Evolutionary conservation across 768 basidiomycete genomes (phyloP), one percentile per base, ranked within the genome.

Genomic region (Lyophyllum atratum): DNA sequence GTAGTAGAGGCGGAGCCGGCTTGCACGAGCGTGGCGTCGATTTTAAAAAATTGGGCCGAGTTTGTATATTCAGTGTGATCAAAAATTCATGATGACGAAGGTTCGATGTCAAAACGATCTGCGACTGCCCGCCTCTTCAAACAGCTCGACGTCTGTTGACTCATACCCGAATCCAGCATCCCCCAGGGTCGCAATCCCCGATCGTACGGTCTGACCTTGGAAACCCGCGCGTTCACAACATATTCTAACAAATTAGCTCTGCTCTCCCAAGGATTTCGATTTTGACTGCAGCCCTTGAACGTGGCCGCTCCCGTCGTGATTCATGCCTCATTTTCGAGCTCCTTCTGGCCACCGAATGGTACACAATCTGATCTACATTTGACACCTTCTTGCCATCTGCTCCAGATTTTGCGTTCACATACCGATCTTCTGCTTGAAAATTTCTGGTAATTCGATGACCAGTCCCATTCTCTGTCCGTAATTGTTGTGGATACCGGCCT

Each of bases 221-320:
- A 55, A 58, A 58, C 55, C 52, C 37, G 52, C 37, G 19, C n/a
- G 48, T 29, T 50, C 48, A 37, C 29, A 37, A 37, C 34, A 37
- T 37, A 37, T 40, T n/a, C 39, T 39, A 40, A 40, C 39, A n/a
- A 40, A 40, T 40, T 40, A 40, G 39, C 39, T 40, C 39, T 40
- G 39, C 39, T 40, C 4, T 5, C 4, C 15, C 34, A 37, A 10
- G 34, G 39, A n/a, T n/a, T 40, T 40, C 3, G 39, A 2, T 10
- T 40, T n/a, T 40, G 15, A 26, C 28, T 42, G 19, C 6, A 26
- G 14, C 26, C 46, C 37, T 40, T 52, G 52, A 52, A 51, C 40
- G 25, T 49, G 40, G 31, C 69, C 66, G 67, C 56, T 68, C 61
- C 45, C 59, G 61, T 68, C 68, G 65, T 68, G 67, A 68, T 70